Base-by-base conservation (phyloP, 2,329 filamentous ascomycete genomes). In the Fonsecaea erecta region DNA sequence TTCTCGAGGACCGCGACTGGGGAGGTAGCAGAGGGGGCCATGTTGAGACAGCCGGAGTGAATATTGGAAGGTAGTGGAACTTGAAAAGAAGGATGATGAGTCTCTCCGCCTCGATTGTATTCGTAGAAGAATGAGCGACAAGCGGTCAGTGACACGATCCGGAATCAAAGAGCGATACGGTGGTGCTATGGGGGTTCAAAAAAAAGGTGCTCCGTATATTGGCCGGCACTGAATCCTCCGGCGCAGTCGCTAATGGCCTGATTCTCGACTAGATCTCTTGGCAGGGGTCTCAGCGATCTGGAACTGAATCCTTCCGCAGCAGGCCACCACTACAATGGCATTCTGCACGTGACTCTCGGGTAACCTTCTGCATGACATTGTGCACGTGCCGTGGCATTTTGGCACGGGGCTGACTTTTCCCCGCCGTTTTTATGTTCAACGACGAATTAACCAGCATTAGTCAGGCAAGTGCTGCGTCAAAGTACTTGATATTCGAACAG, bases 1-100 rank as follows among this genome's bases (percentile, higher is more conserved):
- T 83, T 81, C 85, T 96, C 92, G 77, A 97, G 89, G 57, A 26
- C 35, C 4, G 58, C 14, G 16, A 34, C 56, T 11, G 70, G 62
- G 67, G 77, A 76, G 70, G 77, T 72, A 58, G 70, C 68, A 32
- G 67, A 52, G 57, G 84, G 82, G 72, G 83, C 79, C 84, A 86
- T 86, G 68, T 71, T 79, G 74, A 70, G 54, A 59, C 52, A 52
- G 63, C 57, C 18, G 55, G n/a, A n/a, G 35, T 5, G 52, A n/a
- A 18, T n/a, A 6, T 28, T 30, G 40, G 11, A 21, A 16, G 16
- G 52, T 30, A 30, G 24, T 7, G 30, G n/a, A 37, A 32, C 18
- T 5, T 37, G 26, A 18, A 18, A 37, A 30, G 24, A 9, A 52
- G 14, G 32, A n/a, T 14, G 35, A 16, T 30, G 32, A 2, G n/a